These are phyloP conservation scores for Tylopilus subfusipes DNA, from an alignment of 768 basidiomycete species.

Conservation along the genomic window DNA sequence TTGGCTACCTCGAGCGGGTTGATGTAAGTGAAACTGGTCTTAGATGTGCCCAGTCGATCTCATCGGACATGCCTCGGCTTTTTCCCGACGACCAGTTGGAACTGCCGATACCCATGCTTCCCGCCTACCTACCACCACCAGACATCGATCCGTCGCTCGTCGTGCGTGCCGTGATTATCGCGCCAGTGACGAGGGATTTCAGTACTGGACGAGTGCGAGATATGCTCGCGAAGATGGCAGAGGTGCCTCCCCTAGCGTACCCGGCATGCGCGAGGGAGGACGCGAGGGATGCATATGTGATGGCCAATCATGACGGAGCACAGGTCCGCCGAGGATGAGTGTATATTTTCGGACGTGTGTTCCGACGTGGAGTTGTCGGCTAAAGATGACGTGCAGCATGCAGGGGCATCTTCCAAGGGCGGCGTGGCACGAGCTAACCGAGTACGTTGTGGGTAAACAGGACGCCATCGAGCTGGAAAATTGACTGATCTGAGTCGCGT, in stretches of 20 bases:
- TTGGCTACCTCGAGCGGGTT: constrained; percentile 56
- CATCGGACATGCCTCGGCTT: constrained; percentile 14
- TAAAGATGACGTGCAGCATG: constrained; percentile 18
- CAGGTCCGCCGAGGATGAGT: neutral
- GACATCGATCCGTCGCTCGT: constrained; percentile 44
- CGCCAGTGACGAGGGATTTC: constrained; percentile 43
- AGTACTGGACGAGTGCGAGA: constrained; percentile 30
- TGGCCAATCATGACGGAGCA: neutral
- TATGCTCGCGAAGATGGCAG: constrained; percentile 21
- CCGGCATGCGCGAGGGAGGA: constrained; percentile 15
- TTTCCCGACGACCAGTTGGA: constrained; percentile 30
- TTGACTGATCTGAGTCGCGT: constrained; percentile 14
- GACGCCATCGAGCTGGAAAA: constrained; percentile 1
- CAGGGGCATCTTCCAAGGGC: constrained; percentile 11
- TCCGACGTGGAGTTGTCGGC: constrained; percentile 18
- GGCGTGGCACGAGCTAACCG: constrained; percentile 25
- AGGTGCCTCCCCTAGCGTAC: constrained; percentile 18
- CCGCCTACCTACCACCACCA: constrained; percentile 38
- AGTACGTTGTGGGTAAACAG: constrained; percentile 26
- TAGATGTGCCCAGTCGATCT: constrained; percentile 9
- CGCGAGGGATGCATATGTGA: too few species aligned
- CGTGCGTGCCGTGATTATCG: constrained; percentile 52
- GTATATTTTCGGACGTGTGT: constrained; percentile 14
- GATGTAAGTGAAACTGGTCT: constrained; percentile 34
- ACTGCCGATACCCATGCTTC: constrained; percentile 41